Base-by-base conservation (phyloP, 805 yeast species). In the Suhomyces prunicola region DNA sequence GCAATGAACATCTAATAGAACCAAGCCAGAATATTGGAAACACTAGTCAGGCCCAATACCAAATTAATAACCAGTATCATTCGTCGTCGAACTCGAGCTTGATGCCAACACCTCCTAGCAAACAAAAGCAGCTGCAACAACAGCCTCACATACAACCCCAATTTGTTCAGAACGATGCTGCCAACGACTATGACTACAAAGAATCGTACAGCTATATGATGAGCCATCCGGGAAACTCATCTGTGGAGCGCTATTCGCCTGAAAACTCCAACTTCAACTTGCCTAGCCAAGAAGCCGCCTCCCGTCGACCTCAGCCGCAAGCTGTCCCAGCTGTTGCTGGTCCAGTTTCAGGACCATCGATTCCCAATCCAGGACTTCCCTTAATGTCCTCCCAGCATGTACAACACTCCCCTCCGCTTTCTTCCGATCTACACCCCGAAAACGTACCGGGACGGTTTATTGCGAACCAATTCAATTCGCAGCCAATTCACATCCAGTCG, bases 191-290 rank as follows among this genome's bases (percentile, higher is more conserved):
- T 22, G 59, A 56, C 24, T 56, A 51, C 46, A 52, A 52, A 40
- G 59, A 56, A 24, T 51, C 55, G 17, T 56, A 56, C 44, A 51
- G 54, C 41, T 53, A 56, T 36, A 45, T 48, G 48, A 44, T 51
- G 50, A 48, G 31, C 17, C 54, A 44, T 22, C 44, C 49, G 6
- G 50, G 27, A 6, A 47, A 31, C 22, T 36, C 48, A 4, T 40
- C 48, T 1, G 26, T 36, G 7, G 57, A 49, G 10, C 49, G 41
- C n/a, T 54, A 47, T 41, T 51, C 54, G 7, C 57, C 57, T 2
- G 54, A 29, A 10, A 50, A 48, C 33, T 27, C 49, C 44, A 50
- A 44, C 12, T 49, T 54, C 45, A 51, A 47, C 36, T 26, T 53
- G 42, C 12, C 42, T 5, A 39, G 6, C 3, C 42, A 39, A 39